Evolutionary conservation across 257 asterid species (phyloP).

Genomic region (Jasminum sambac): DNA sequence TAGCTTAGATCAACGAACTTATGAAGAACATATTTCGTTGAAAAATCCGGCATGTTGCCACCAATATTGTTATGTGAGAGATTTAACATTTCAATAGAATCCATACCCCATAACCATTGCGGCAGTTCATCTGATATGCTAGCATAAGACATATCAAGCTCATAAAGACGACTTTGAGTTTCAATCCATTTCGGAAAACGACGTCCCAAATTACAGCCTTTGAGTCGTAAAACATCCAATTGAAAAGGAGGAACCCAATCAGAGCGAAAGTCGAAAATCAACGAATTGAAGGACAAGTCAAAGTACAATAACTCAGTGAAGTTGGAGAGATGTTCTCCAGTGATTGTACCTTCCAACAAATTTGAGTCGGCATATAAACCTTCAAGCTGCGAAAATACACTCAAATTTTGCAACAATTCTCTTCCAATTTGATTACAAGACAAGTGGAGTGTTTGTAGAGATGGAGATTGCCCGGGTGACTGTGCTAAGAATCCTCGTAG

Average conservation of each 20-base stretch:
- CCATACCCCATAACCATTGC: slow-evolving; percentile 27
- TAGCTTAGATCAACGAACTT: slow-evolving; percentile 20
- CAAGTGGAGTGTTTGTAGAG: slow-evolving; percentile 23
- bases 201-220: slow-evolving; percentile 28
- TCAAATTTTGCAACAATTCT: neutral
- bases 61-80: slow-evolving; percentile 35
- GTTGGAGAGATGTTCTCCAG: slow-evolving; percentile 20
- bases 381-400: slow-evolving; percentile 4
- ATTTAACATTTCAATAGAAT: slow-evolving; percentile 19
- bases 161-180: slow-evolving; percentile 9
- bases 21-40: neutral
- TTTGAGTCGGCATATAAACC: slow-evolving; percentile 15
- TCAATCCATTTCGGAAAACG: slow-evolving; percentile 37
- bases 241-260: slow-evolving; percentile 37
- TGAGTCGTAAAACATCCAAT: neutral
- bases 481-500: slow-evolving; percentile 7
- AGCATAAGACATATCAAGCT: slow-evolving; percentile 28
- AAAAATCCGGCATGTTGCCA: slow-evolving; percentile 28
- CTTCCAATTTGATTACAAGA: slow-evolving; percentile 18
- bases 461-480: slow-evolving; percentile 18
- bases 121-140: slow-evolving; percentile 33
- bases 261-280: slow-evolving; percentile 7
- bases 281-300: slow-evolving; percentile 25
- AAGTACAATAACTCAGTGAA: slow-evolving; percentile 9
- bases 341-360: slow-evolving; percentile 26